These are phyloP conservation scores for Priceomyces medius DNA, from an alignment of 805 yeast genomes.

Conservation along the genomic window DNA sequence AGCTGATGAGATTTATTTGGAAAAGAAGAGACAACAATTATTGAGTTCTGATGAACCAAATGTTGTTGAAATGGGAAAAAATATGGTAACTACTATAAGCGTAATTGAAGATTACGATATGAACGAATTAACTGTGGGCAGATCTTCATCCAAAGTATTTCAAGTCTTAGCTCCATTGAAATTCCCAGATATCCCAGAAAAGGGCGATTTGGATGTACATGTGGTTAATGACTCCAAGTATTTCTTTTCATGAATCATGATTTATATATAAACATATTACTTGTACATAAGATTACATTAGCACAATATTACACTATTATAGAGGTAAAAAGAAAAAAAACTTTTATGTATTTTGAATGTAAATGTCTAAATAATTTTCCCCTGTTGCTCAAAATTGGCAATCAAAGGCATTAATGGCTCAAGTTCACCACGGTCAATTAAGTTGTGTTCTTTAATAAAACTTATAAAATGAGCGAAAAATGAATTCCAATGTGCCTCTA, in stretches of 20 bases:
- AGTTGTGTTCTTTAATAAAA: constrained; percentile 77
- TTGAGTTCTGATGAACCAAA: constrained; percentile 53
- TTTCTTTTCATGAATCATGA: constrained; percentile 55
- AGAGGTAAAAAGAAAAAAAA: neutral
- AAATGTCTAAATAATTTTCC: constrained; percentile 56
- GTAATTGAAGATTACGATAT: constrained; percentile 41
- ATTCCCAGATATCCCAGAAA: constrained; percentile 71
- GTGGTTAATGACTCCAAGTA: constrained; percentile 71
- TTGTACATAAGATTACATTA: constrained; percentile 5
- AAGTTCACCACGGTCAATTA: constrained; percentile 76
- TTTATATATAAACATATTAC: neutral
- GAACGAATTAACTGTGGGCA: constrained; percentile 19
- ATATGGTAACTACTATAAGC: constrained; percentile 70
- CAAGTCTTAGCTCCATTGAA: constrained; percentile 64
- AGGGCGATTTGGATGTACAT: constrained; percentile 81
- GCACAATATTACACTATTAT: neutral
- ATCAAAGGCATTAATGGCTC: constrained; percentile 77
- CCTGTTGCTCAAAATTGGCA: constrained; percentile 78
- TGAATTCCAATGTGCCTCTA: constrained; percentile 98
- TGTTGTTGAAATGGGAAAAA: constrained; percentile 47
- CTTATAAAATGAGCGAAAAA: constrained; percentile 93
- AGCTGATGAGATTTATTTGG: constrained; percentile 72
- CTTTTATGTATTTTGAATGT: neutral
- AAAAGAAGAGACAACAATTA: constrained; percentile 58
- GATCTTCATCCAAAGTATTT: constrained; percentile 24